Conservation (phyloP, 75 land plant species). For the Cunninghamia lanceolata region DNA sequence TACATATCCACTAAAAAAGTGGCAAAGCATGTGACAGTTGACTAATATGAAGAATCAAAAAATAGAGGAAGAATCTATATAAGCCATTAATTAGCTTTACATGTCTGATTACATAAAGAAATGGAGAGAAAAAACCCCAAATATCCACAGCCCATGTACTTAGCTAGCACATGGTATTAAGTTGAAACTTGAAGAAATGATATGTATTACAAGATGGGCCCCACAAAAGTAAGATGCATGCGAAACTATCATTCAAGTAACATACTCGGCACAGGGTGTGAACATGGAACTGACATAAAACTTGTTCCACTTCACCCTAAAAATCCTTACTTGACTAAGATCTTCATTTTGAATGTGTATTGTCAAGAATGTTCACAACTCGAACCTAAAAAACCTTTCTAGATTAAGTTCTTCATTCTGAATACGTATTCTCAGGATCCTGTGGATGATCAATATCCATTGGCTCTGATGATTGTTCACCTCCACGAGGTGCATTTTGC, state of each 20-base stretch:
- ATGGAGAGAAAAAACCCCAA: background rate
- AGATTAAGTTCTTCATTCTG: slow-evolving; percentile 11
- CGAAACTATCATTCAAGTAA: background rate
- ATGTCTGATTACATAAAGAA: background rate
- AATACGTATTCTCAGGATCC: slow-evolving; percentile 18
- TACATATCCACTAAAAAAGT: background rate
- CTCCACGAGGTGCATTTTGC: slow-evolving; percentile 7
- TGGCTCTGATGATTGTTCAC: slow-evolving; percentile 22
- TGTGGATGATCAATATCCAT: slow-evolving; percentile 27
- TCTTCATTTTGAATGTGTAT: slow-evolving; percentile 18
- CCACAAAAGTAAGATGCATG: background rate
- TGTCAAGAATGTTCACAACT: background rate
- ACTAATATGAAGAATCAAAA: background rate
- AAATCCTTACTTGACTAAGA: background rate
- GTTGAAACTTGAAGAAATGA: background rate
- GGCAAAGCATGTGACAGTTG: background rate
- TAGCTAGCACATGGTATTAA: background rate
- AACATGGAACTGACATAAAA: background rate
- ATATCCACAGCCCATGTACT: background rate
- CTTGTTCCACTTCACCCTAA: background rate
- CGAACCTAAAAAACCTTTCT: background rate
- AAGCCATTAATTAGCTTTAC: background rate
- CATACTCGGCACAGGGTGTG: background rate
- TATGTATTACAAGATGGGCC: background rate
- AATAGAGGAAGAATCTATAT: background rate